These are phyloP conservation scores for Penicillium oxalicum DNA, from an alignment of 2,329 filamentous ascomycete species.

Conservation along the genomic window DNA sequence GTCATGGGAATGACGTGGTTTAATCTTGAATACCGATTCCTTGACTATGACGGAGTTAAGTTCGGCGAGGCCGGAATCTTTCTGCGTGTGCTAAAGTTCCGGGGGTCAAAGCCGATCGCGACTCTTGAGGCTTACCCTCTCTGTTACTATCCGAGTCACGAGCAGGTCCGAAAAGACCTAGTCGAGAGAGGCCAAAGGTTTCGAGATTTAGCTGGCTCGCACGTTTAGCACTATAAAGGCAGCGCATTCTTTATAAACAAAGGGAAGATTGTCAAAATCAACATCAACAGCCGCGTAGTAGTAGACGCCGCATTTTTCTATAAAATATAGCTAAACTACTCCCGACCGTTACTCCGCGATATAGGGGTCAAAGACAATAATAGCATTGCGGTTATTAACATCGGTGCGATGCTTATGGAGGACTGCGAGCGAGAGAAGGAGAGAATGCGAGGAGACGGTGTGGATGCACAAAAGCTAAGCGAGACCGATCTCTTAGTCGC, in stretches of 20 bases:
- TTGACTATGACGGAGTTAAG: conserved; percentile 27
- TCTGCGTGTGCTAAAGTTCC: conserved; percentile 22
- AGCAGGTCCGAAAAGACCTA: conserved; percentile 20
- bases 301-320: not conserved
- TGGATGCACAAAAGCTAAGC: not conserved
- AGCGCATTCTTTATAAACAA: conserved; percentile 15
- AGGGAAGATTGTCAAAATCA: not conserved
- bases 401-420: not conserved
- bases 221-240: conserved; percentile 28
- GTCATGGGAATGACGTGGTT: conserved; percentile 14
- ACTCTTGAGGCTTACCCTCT: conserved; percentile 29
- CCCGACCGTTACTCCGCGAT: not conserved
- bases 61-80: conserved; percentile 20
- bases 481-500: not conserved
- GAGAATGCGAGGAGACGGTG: not conserved
- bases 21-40: conserved; percentile 23
- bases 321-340: not conserved
- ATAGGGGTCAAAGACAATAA: not conserved
- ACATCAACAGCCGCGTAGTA: not conserved
- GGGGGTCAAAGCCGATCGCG: conserved; percentile 24
- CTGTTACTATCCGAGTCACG: conserved; percentile 20
- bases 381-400: not conserved
- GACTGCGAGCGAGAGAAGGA: not conserved
- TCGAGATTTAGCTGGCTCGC: conserved; percentile 19
- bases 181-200: conserved; percentile 25